phyloP scores from a whole-genome alignment of 208 protist genomes.

The Acanthamoeba castellanii region DNA sequence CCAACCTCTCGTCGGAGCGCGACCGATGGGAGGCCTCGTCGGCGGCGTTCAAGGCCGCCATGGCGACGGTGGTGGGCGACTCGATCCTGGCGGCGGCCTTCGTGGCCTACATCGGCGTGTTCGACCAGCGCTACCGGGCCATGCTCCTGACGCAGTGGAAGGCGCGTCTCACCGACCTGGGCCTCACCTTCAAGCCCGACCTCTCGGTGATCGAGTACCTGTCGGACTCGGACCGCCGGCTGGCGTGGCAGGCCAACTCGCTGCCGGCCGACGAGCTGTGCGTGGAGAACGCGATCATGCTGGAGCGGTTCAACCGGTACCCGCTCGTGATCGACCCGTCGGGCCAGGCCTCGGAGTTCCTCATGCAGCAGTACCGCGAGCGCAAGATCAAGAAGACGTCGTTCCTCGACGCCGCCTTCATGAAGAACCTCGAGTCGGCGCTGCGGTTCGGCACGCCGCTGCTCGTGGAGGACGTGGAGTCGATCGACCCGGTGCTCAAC shows the following conservation, averaged over 20 bases:
- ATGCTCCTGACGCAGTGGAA: conserved; percentile 94
- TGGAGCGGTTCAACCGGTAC: conserved; percentile 94
- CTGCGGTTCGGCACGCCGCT: conserved; percentile 99
- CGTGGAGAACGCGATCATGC: conserved; percentile 98
- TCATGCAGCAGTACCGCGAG: conserved; percentile 92
- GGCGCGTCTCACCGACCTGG: conserved; percentile 86
- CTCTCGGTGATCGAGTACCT: conserved; percentile 95
- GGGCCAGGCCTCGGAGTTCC: conserved; percentile 96
- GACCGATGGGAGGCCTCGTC: conserved; percentile 95
- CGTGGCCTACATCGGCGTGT: conserved; percentile 98
- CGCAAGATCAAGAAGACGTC: conserved; percentile 86
- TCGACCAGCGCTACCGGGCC: conserved; percentile 94
- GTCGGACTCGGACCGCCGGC: conserved; percentile 92
- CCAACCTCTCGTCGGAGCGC: conserved; percentile 94
- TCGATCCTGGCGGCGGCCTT: conserved; percentile 96
- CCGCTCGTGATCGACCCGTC: conserved; percentile 99
- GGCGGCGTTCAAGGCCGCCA: conserved; percentile 92
- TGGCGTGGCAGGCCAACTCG: conserved; percentile 95
- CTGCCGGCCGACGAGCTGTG: conserved; percentile 97
- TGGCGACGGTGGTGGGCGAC: conserved; percentile 96
- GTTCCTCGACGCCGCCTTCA: conserved; percentile 93
- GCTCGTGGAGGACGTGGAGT: conserved; percentile 99
- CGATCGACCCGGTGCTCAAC: conserved; percentile 98
- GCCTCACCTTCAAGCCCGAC: conserved; percentile 91
- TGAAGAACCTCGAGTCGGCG: conserved; percentile 98